Evolutionary conservation across 2,329 filamentous ascomycete genomes (phyloP).

Genomic region (Iodosphaeria phyllophila): DNA sequence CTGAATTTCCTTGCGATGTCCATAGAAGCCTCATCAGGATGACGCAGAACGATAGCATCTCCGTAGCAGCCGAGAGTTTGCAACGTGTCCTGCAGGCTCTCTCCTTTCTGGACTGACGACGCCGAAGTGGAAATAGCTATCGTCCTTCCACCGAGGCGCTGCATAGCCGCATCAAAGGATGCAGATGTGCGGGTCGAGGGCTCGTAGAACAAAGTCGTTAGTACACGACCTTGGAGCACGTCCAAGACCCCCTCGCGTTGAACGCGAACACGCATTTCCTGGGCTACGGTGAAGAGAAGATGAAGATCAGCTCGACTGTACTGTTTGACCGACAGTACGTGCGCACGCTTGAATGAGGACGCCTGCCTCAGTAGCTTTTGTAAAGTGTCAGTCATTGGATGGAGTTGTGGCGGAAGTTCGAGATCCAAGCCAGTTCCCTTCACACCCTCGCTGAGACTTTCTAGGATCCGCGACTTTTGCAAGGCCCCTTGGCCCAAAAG

Average conservation of each 20-base stretch:
- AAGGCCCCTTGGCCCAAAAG: conserved; percentile 14
- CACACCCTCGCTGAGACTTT: conserved; percentile 9
- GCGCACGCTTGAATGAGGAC: conserved; percentile 75
- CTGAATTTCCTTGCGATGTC: conserved; percentile 74
- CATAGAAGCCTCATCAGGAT: conserved; percentile 67
- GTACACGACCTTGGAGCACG: conserved; percentile 66
- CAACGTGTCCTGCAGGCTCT: conserved; percentile 82
- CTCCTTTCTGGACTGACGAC: conserved; percentile 87
- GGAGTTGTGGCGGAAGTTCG: conserved; percentile 25
- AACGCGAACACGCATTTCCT: conserved; percentile 92
- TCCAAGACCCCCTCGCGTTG: conserved; percentile 82
- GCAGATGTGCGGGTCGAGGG: conserved; percentile 88
- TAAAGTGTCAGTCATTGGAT: conserved; percentile 39
- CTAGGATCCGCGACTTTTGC: conserved; percentile 15
- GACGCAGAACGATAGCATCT: conserved; percentile 89
- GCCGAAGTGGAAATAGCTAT: conserved; percentile 65
- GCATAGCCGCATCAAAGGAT: conserved; percentile 97
- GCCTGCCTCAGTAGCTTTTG: conserved; percentile 51
- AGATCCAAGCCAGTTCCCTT: conserved; percentile 23
- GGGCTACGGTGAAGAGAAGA: conserved; percentile 84
- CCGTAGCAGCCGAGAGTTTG: conserved; percentile 87
- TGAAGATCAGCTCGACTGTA: conserved; percentile 80
- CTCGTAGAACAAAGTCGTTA: conserved; percentile 94
- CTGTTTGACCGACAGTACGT: conserved; percentile 82
- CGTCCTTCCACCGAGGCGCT: conserved; percentile 79